Base-by-base conservation (phyloP, 371 early-diverging fungal species). In the Paraphysoderma sedebokerense region DNA sequence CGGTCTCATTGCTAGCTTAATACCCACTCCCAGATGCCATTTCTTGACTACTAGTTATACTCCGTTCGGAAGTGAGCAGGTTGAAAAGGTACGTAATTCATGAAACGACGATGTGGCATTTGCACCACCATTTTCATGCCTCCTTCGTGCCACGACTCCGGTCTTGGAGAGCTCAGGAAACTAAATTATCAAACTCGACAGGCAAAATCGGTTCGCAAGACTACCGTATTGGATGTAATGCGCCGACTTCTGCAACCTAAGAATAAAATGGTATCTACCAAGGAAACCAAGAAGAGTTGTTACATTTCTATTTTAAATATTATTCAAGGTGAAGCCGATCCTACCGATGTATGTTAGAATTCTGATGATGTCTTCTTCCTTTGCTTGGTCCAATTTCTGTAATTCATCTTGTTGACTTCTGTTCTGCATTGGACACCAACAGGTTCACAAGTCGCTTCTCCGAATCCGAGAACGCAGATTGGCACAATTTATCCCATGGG, bases 401-500 rank as follows among this genome's bases (percentile, higher is more conserved):
- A 1, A 53, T 19, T 35, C 29, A 44, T 24, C 13, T 19, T 35
- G 27, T 13, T 7, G 53, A 46, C 13, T 46, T 32, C 15, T 33
- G n/a, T 33, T 29, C n/a, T 15, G 29, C 23, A 31, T 2, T 2
- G 5, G 7, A 1, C 17, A 36, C 41, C 11, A 22, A 24, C 41
- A 82, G 82, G 81, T 98, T 2, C 96, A 96, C 64, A 97, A 98
- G 67, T 88, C 95, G 19, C 65, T 98, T 38, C 62, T 97, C 53
- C 77, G 98, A 32, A 87, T 98, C 49, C 79, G 92, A 26, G 98
- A 98, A 61, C 77, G 90, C 42, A 70, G 88, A 23, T 60, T 95
- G 29, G 90, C 95, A 7, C 85, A 87, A 52, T 99, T 99, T 62
- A 97, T 98, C 45, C 98, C 98, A 22, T 98, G 99, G 98, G 97